Base-by-base conservation (phyloP, 179 eudicot genomes). In the Pouteria campechiana region DNA sequence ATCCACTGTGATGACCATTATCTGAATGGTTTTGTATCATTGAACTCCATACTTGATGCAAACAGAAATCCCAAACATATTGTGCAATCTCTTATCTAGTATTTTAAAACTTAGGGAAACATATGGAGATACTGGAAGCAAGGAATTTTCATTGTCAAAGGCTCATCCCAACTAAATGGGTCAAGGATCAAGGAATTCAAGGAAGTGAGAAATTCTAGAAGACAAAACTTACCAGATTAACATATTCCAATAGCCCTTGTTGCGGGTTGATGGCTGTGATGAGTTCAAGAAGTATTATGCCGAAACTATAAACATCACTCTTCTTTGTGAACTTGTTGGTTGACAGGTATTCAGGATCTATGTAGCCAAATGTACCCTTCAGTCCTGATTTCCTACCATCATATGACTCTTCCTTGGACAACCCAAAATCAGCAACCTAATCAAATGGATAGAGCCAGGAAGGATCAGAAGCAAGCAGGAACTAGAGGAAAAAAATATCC, bases 341-440 rank as follows among this genome's bases (percentile, higher is more conserved):
- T 25, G 90, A 74, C 52, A 86, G 64, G 39, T 90, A 90, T 8
- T 68, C 52, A 29, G 98, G 98, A 65, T 90, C 98, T 67, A 90
- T 90, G 63, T 90, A 90, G 32, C 98, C 98, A 25, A 85, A 82
- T 50, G 98, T 90, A 41, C 98, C 98, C 71, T 79, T 90, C 22
- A 86, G 77, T 73, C 90, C 70, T 19, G 95, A 86, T 46, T 73
- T 72, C 36, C 71, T 73, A 35, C 93, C 81, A 60, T 82, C 98
- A 48, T 58, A 79, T 41, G 45, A 69, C 54, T 75, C 82, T 68
- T 86, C 98, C 61, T 79, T 90, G 12, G 98, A 90, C 44, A 90
- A 73, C 48, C 98, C 98, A 47, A 90, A 90, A 75, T 90, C 98
- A 43, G 98, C 98, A 41, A 90, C 98, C 98, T 90, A 64, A 52